Base-by-base conservation (phyloP, 768 basidiomycete species). In the Mycena pura region DNA sequence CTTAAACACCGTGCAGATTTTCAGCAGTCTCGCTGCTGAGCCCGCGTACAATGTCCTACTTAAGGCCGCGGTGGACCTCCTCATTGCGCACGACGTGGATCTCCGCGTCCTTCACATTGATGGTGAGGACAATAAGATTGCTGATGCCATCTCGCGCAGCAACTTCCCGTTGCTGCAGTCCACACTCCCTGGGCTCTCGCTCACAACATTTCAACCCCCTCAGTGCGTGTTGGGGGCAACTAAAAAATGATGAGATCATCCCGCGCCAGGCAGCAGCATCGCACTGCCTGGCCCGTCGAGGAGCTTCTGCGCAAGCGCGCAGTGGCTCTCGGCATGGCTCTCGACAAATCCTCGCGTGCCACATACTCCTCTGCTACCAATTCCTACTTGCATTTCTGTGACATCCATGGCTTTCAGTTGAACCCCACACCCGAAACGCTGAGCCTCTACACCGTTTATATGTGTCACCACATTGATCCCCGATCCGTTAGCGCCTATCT, bases 381-480 rank as follows among this genome's bases (percentile, higher is more conserved):
- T 17, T 74, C 73, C 6, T 76, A 69, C 47, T 27, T 71, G 32
- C 57, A 31, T 2, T 73, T 73, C 55, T 70, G 69, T 50, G 19
- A 60, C 5, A 15, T 69, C 9, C 72, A 73, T 56, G 17, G 62
- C 1, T 46, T 68, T 24, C 58, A 60, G 15, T 43, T 69, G 38
- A 69, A 71, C 21, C 76, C 69, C 3, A 73, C 71, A 2, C 53
- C 64, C 0, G 71, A 78, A 47, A 77, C 78, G 0, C 50, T 81
- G 6, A 67, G 61, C 5, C 71, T 73, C 34, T 80, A 59, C 63
- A 59, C 70, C 4, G 68, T 72, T 11, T 80, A n/a, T n/a, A n/a
- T n/a, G n/a, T n/a, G n/a, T n/a, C n/a, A n/a, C n/a, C n/a, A n/a
- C n/a, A n/a, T n/a, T n/a, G 41, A 50, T 73, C 14, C 77, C 77